phyloP scores from a whole-genome alignment of 768 basidiomycete genomes.

The Gelatoporia subvermispora region DNA sequence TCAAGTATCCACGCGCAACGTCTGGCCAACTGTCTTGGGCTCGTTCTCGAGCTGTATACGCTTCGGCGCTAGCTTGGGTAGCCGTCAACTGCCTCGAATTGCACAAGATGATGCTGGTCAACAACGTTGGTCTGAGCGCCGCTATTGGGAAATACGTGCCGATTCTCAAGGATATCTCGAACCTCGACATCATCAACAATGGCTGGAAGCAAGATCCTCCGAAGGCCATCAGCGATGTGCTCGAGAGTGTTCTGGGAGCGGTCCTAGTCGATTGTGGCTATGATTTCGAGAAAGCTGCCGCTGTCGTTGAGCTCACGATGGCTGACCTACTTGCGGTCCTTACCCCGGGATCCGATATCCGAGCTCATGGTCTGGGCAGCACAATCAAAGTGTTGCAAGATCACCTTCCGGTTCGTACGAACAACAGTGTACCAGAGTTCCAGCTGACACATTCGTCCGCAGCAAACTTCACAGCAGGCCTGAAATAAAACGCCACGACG shows the following conservation, averaged over 20 bases:
- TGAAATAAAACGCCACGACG: slow-evolving; percentile 42
- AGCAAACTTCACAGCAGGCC: slow-evolving; percentile 42
- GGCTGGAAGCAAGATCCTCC: slow-evolving; percentile 86
- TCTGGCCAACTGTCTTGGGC: slow-evolving; percentile 76
- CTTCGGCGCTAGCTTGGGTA: slow-evolving; percentile 64
- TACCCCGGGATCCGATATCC: slow-evolving; percentile 69
- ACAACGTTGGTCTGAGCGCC: slow-evolving; percentile 59
- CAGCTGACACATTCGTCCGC: slow-evolving; percentile 10
- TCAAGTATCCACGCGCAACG: slow-evolving; percentile 63
- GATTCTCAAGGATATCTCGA: slow-evolving; percentile 49
- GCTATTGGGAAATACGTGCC: slow-evolving; percentile 62
- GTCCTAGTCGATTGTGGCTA: slow-evolving; percentile 78
- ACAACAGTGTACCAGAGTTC: neutral
- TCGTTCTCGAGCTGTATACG: slow-evolving; percentile 67
- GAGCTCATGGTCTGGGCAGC: slow-evolving; percentile 67
- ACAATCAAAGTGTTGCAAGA: slow-evolving; percentile 48
- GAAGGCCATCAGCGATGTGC: slow-evolving; percentile 77
- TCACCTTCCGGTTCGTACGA: slow-evolving; percentile 41
- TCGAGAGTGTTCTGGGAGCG: slow-evolving; percentile 83
- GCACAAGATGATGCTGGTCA: slow-evolving; percentile 67
- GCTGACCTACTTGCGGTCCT: slow-evolving; percentile 59
- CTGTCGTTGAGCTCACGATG: slow-evolving; percentile 60
- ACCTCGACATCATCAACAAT: slow-evolving; percentile 56
- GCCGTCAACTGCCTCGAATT: slow-evolving; percentile 60
- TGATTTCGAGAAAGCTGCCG: slow-evolving; percentile 62